Evolutionary conservation across 495 filamentous ascomycete species (phyloP), one percentile per base, ranked within the genome.

Genomic region (Hypoxylon trugodes): DNA sequence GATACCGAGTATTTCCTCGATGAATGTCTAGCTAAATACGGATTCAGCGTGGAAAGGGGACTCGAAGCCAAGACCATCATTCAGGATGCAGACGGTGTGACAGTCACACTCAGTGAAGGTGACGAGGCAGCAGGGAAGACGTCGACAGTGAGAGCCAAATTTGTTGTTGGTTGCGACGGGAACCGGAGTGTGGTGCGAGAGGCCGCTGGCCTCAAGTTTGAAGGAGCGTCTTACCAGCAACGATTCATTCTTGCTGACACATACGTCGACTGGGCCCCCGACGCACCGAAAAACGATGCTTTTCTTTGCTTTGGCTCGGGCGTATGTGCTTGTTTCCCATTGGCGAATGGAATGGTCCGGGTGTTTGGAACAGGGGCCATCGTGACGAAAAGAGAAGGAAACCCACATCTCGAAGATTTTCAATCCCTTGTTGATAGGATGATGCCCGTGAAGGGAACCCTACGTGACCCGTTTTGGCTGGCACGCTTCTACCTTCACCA

Each of bases 1-100:
- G 41, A 45, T 6, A 45, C 41, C 12, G 41, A 45, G 22, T 45
- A 45, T 24, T 45, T 45, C 16, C 21, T 45, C 4, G 41, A 45
- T 21, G 41, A 45, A 26, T 26, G 41, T n/a, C 10, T 45, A 4
- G 41, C 19, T 10, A 45, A 45, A 24, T 45, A 45, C 21, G 41
- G 41, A 24, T 9, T 4, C 13, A 25, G 21, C 7, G 41, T 45
- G 3, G 41, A 45, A 24, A 26, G 41, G 41, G 41, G 41, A 5
- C 41, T 45, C 3, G 41, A 45, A 45, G 41, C 41, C 1, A 26
- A 26, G 41, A 45, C 41, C 22, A 7, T 45, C 21, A n/a, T 15
- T 10, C 41, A 45, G 41, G 41, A 45, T 25, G 41, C 41, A 10
- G 41, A 45, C 7, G 41, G 41, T 1, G 41, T 26, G 19, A 45